Evolutionary conservation across 768 basidiomycete genomes (phyloP), one percentile per base, ranked within the genome.

Genomic region (Obba rivulosa): DNA sequence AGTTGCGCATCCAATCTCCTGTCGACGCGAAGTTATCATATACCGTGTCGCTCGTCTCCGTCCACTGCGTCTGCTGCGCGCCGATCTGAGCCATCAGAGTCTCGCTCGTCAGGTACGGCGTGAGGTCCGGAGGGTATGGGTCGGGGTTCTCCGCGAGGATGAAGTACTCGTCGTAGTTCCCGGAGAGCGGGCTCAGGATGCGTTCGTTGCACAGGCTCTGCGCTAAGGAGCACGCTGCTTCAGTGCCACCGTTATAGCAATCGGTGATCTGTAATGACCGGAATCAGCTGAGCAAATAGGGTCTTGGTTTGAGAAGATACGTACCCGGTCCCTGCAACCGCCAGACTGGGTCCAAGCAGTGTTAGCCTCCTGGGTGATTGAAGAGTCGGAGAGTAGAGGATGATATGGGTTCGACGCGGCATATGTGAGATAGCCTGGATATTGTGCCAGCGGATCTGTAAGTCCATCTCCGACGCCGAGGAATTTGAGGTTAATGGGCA

Each of bases 381-480:
- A 69, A 3, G 71, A 67, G 2, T 56, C 21, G 0, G 72, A 72
- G 4, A 81, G 79, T 4, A 81, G 68, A 0, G 78, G 56, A 50
- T 81, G 76, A 58, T 83, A 67, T 37, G 77, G 71, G 59, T 82
- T 83, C 3, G 64, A 71, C 4, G 61, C 67, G 1, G 82, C 77
- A 51, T 83, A 85, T 4, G 61, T 62, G 31, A 81, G 68, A 50
- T 80, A 81, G 8, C 77, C 77, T 3, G 79, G 75, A 56, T 83
- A 83, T 63, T 83, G 81, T 1, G 56, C 57, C 21, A 81, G 59
- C 5, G 56, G 66, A 60, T 59, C 64, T 4, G 80, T 82, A 20
- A 83, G 62, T 10, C 81, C 81, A 56, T 85, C 72, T 16, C 83
- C 81, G 18, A 85, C 68, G 16, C 79, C 83, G n/a, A 83, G 71